Evolutionary conservation across 2,329 filamentous ascomycete genomes (phyloP), one percentile per base, ranked within the genome.

Genomic region (Mycosphaerelloides madeirae): DNA sequence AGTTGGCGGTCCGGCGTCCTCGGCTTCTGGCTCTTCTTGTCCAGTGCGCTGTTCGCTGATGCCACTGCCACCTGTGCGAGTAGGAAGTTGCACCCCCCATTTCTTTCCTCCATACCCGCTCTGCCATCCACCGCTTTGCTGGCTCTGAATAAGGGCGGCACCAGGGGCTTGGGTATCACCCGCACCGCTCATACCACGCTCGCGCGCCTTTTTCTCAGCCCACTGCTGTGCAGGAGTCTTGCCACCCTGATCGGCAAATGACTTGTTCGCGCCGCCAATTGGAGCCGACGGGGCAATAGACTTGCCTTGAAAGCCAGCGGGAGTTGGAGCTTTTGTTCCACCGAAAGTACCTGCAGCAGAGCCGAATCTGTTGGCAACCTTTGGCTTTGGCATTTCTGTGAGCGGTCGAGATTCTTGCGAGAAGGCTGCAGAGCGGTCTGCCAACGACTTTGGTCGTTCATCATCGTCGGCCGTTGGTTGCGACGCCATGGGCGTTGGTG

Each of bases 221-320:
- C 93, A 98, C 29, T 95, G 71, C 67, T 98, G 93, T 22, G 93
- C 90, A 6, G 93, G 93, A 4, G 93, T 97, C 74, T 97, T 98
- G 50, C 93, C 93, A 52, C 86, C 90, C 65, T 94, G 76, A 55
- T 96, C 90, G 13, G 93, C 93, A 72, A 97, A 98, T 1, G 89
- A 95, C 60, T 88, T 83, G 69, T 88, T 94, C 29, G 90, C 89
- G 53, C 81, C 77, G 19, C 88, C 89, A 19, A 95, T 76, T 5
- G 85, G 81, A 15, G 81, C 69, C 18, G 79, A 65, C 11, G 60
- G 43, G 20, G 80, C 72, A 12, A 49, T 36, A 7, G 76, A 66
- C 49, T 83, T 83, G 11, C 80, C 70, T 29, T 77, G 78, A 39
- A 87, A 79, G 0, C 74, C 80, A 35, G 78, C 81, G 11, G 93